Percentiles rank a stretch among this genome's conserved stretches.
Conservation (phyloP, 2,329 filamentous ascomycete species). For the Colletotrichum karsti region DNA sequence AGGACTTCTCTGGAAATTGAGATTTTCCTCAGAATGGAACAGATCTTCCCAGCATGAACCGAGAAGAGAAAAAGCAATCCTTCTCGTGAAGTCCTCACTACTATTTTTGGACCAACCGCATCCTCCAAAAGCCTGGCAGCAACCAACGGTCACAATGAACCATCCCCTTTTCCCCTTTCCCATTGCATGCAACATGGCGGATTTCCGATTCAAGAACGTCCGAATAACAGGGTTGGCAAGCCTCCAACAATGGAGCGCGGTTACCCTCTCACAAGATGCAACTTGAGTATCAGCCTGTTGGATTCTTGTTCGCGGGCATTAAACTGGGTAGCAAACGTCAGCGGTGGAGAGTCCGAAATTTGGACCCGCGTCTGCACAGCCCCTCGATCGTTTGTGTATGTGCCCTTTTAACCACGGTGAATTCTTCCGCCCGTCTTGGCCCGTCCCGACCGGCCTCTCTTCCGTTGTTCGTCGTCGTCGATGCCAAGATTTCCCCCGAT, state of each 20-base stretch:
- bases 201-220: too few species aligned
- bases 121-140: too few species aligned
- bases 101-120: too few species aligned
- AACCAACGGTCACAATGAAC: too few species aligned
- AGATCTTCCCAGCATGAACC: too few species aligned
- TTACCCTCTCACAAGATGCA: not conserved
- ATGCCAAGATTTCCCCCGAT: conserved; percentile 8
- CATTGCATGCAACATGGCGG: too few species aligned
- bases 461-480: not conserved
- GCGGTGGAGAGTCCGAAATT: conserved; percentile 25
- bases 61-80: too few species aligned
- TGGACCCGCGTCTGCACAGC: conserved; percentile 23
- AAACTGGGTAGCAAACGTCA: conserved; percentile 25
- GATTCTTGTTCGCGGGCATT: not conserved
- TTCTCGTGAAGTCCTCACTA: too few species aligned
- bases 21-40: not conserved
- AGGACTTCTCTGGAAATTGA: not conserved
- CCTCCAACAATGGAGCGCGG: too few species aligned
- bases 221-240: too few species aligned
- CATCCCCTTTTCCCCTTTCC: too few species aligned
- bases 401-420: not conserved
- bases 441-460: not conserved
- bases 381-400: not conserved
- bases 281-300: not conserved
- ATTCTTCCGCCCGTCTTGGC: not conserved